These are phyloP conservation scores for Monocercomonoides exilis DNA, from an alignment of 78 protist genomes.

Conservation along the genomic window DNA sequence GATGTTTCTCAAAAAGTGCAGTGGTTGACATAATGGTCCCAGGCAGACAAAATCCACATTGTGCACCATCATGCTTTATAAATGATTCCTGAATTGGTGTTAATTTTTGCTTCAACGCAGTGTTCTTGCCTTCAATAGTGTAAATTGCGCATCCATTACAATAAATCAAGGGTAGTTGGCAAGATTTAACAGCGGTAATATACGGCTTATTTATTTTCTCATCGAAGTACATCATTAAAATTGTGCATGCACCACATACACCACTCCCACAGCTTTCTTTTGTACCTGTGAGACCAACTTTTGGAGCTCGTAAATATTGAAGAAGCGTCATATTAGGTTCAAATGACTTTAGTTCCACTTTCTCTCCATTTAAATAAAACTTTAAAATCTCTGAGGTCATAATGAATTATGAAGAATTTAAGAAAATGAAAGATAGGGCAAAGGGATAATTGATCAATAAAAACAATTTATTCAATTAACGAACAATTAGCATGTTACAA, in stretches of 20 bases:
- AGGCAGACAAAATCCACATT: slow-evolving; percentile 91
- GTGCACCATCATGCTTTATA: slow-evolving; percentile 58
- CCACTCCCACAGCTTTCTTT: slow-evolving; percentile 88
- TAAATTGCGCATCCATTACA: slow-evolving; percentile 51
- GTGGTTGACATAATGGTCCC: slow-evolving; percentile 65
- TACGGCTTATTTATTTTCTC: neutral
- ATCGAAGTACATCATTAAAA: slow-evolving; percentile 50
- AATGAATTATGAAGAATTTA: no score
- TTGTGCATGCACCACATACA: slow-evolving; percentile 90
- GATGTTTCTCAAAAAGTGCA: slow-evolving; percentile 22
- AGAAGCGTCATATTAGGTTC: slow-evolving; percentile 15
- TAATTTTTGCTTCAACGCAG: neutral
- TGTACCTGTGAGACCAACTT: slow-evolving; percentile 58
- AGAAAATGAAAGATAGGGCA: no score
- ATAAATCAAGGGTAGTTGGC: slow-evolving; percentile 61
- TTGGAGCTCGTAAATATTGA: slow-evolving; percentile 25
- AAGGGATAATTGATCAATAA: no score
- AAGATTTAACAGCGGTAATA: slow-evolving; percentile 53
- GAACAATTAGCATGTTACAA: no score
- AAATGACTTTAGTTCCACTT: neutral
- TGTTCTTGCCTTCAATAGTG: slow-evolving; percentile 61
- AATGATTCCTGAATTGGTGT: slow-evolving; percentile 43
- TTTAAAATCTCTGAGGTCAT: no score
- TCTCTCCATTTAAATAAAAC: slow-evolving; percentile 2
- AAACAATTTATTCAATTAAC: no score